These are phyloP conservation scores for Wickerhamiella siamensis DNA, from an alignment of 805 yeast genomes.

Conservation along the genomic window DNA sequence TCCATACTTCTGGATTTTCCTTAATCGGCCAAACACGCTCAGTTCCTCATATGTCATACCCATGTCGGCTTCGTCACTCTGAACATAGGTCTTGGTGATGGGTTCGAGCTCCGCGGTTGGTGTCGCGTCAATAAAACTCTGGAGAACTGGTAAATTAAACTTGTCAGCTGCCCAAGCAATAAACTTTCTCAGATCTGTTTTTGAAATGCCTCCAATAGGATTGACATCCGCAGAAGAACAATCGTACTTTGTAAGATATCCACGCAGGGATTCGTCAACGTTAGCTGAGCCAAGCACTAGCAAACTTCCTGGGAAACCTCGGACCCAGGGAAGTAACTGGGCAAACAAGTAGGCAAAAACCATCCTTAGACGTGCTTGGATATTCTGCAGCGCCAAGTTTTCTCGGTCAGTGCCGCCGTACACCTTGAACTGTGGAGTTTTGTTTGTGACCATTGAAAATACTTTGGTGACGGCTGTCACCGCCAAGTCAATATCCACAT, in stretches of 20 bases:
- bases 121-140: constrained; percentile 71
- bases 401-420: constrained; percentile 90
- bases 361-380: constrained; percentile 94
- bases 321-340: constrained; percentile 86
- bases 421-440: constrained; percentile 72
- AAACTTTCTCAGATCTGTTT: constrained; percentile 77
- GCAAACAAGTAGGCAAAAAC: constrained; percentile 88
- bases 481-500: constrained; percentile 78
- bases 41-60: constrained; percentile 95
- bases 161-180: constrained; percentile 60
- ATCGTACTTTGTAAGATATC: constrained; percentile 91
- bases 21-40: constrained; percentile 73
- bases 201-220: constrained; percentile 98
- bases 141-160: constrained; percentile 63
- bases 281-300: constrained; percentile 91
- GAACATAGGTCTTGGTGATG: constrained; percentile 79
- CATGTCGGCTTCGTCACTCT: constrained; percentile 95
- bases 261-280: constrained; percentile 92
- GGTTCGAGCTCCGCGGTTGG: constrained; percentile 99
- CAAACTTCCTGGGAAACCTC: constrained; percentile 64
- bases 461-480: constrained; percentile 61
- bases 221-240: constrained; percentile 95
- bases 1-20: constrained; percentile 91
- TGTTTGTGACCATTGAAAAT: constrained; percentile 83
- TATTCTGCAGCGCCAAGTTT: constrained; percentile 87